A percentile compares a stretch with the other conserved stretches of the same genome.
Conservation (phyloP, 805 yeast genomes). For the Maudiozyma bulderi region DNA sequence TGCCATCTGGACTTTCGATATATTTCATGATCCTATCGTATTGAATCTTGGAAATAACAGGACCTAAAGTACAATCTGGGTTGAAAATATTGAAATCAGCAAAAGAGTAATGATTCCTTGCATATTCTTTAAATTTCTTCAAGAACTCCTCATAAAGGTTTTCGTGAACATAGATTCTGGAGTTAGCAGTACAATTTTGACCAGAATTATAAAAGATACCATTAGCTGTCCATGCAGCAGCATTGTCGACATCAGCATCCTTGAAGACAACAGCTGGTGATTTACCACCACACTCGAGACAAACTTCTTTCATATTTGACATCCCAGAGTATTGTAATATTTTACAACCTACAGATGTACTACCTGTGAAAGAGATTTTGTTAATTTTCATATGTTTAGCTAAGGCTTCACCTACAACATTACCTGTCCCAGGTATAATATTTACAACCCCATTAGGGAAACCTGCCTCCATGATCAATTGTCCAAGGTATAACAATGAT, state of each 20-base stretch:
- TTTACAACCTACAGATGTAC: slow-evolving; percentile 36
- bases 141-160: slow-evolving; percentile 39
- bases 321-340: slow-evolving; percentile 31
- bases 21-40: slow-evolving; percentile 35
- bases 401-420: slow-evolving; percentile 32
- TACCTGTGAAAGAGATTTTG: slow-evolving; percentile 43
- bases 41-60: slow-evolving; percentile 42
- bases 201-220: slow-evolving; percentile 51
- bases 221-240: slow-evolving; percentile 36
- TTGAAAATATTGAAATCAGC: slow-evolving; percentile 46
- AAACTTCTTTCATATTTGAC: slow-evolving; percentile 34
- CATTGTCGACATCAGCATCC: slow-evolving; percentile 35
- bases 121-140: slow-evolving; percentile 29
- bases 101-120: slow-evolving; percentile 39
- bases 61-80: slow-evolving; percentile 34
- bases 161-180: slow-evolving; percentile 45
- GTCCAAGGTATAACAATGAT: slow-evolving; percentile 32
- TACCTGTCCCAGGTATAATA: slow-evolving; percentile 34
- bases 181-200: slow-evolving; percentile 52
- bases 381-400: slow-evolving; percentile 34
- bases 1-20: slow-evolving; percentile 35
- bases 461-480: slow-evolving; percentile 32
- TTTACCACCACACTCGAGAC: slow-evolving; percentile 40
- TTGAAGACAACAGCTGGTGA: slow-evolving; percentile 37
- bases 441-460: slow-evolving; percentile 40